Percentiles rank a stretch among this genome's conserved stretches.
Evolutionary conservation across 768 basidiomycete genomes (phyloP).

Genomic region (Leccinum ochraceum): DNA sequence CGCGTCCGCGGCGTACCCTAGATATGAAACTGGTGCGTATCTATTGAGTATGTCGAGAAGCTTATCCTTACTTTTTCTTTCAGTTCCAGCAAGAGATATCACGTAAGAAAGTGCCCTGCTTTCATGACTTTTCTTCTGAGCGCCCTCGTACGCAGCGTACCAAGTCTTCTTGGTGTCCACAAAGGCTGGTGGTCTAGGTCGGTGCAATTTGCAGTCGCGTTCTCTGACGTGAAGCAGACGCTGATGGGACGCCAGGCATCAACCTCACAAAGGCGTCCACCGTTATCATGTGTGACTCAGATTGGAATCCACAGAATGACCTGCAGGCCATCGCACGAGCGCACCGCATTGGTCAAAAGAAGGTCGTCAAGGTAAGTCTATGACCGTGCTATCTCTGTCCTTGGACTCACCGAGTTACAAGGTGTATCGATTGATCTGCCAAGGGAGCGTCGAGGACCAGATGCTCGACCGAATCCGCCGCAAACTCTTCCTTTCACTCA

Average conservation of each 20-base stretch:
- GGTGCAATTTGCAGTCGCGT: constrained; percentile 5
- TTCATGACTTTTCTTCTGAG: constrained; percentile 6
- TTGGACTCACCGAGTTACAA: constrained; percentile 20
- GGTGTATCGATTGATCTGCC: constrained; percentile 71
- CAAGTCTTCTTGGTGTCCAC: constrained; percentile 72
- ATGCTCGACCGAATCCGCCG: constrained; percentile 71
- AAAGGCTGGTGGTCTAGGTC: constrained; percentile 69
- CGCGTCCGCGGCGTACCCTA: constrained; percentile 53
- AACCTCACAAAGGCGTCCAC: constrained; percentile 82
- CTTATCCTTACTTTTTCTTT: constrained; percentile 3
- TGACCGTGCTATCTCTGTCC: neutral
- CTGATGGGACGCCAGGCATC: constrained; percentile 52
- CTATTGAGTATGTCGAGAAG: neutral
- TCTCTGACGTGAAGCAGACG: neutral
- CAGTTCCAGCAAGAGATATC: constrained; percentile 62
- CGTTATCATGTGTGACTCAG: constrained; percentile 77
- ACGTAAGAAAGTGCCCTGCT: constrained; percentile 37
- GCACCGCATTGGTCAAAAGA: constrained; percentile 78
- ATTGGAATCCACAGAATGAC: constrained; percentile 77
- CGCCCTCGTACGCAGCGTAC: constrained; percentile 42
- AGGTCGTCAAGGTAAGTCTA: constrained; percentile 55
- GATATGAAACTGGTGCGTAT: constrained; percentile 55
- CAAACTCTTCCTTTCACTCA: constrained; percentile 66
- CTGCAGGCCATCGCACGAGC: constrained; percentile 85
- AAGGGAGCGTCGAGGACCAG: constrained; percentile 73